phyloP scores from a whole-genome alignment of 768 basidiomycete species.

The Daedalea quercina region DNA sequence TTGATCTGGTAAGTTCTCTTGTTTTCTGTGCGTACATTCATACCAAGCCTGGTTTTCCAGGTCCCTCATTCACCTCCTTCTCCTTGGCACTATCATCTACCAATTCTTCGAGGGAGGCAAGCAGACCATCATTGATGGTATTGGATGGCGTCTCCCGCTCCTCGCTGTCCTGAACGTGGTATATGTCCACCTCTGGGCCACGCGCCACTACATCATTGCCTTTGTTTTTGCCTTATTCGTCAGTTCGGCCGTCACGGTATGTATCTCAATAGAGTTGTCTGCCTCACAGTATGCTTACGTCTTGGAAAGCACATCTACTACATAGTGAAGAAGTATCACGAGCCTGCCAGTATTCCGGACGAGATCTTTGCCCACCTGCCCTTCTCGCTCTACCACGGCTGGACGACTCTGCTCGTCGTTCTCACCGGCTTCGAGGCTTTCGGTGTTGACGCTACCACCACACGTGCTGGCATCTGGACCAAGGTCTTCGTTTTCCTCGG shows the following conservation, averaged over 20 bases:
- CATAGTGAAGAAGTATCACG: conserved; percentile 82
- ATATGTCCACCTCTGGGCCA: conserved; percentile 86
- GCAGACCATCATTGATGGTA: conserved; percentile 72
- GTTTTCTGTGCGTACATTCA: not conserved
- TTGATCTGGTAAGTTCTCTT: conserved; percentile 63
- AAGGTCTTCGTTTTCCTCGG: conserved; percentile 94
- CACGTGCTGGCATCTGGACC: conserved; percentile 79
- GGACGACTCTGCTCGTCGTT: conserved; percentile 80
- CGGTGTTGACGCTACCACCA: conserved; percentile 62
- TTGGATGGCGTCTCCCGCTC: conserved; percentile 89
- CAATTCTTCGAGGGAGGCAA: conserved; percentile 81
- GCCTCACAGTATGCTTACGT: not conserved
- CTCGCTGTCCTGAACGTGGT: conserved; percentile 82
- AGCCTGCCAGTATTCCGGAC: conserved; percentile 55
- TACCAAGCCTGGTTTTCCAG: conserved; percentile 28
- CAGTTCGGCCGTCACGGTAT: conserved; percentile 56
- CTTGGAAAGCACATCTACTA: conserved; percentile 79
- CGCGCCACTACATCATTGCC: conserved; percentile 67
- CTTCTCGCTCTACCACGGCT: conserved; percentile 93
- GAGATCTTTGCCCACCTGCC: conserved; percentile 93
- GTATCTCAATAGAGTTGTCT: conserved; percentile 9
- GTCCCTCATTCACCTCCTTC: conserved; percentile 84
- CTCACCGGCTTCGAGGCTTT: conserved; percentile 85
- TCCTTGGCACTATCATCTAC: conserved; percentile 88
- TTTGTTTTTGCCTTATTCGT: conserved; percentile 88